Evolutionary conservation across 768 basidiomycete species (phyloP), one percentile per base, ranked within the genome.

Genomic region (Suillus paluster): DNA sequence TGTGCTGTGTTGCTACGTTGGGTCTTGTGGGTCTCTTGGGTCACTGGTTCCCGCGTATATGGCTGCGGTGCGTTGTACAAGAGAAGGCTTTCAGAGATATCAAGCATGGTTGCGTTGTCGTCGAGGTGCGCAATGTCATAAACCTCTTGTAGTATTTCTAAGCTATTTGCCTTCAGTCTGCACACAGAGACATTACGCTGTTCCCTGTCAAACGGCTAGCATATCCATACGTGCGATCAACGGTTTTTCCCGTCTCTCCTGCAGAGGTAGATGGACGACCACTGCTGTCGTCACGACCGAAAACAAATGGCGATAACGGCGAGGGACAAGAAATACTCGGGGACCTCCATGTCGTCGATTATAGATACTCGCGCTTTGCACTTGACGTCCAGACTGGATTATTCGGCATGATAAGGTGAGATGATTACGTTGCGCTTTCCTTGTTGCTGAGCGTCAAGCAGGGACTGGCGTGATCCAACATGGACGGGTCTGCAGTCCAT

Each of bases 21-120:
- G 97, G 97, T 5, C 73, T 85, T 5, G 78, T 98, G 23, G 89
- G 84, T 12, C 81, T 99, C 19, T 75, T 96, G 10, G 96, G 95
- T 4, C 88, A 95, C 69, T 99, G 97, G 97, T 88, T 97, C 66
- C 97, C 97, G 60, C 85, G 83, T 6, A 66, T 95, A 30, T 98
- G 97, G 97, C 84, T 99, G 56, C 86, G 86, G 33, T 96, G 90
- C 85, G 91, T 92, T 23, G 86, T 94, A 2, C 82, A 78, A 49
- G 93, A 96, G 74, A 92, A 85, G 58, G 90, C 91, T 23, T 99
- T 99, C 69, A 85, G 86, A 53, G 78, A 92, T 60, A 80, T 87
- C 10, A 74, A 77, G 39, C 77, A 86, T 66, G 93, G 92, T 5
- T 90, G 94, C 67, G 83, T 97, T 44, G 91, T 96, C 19, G 88